Conservation (phyloP, 495 filamentous ascomycete species). For the Hypoxylon fragiforme region DNA sequence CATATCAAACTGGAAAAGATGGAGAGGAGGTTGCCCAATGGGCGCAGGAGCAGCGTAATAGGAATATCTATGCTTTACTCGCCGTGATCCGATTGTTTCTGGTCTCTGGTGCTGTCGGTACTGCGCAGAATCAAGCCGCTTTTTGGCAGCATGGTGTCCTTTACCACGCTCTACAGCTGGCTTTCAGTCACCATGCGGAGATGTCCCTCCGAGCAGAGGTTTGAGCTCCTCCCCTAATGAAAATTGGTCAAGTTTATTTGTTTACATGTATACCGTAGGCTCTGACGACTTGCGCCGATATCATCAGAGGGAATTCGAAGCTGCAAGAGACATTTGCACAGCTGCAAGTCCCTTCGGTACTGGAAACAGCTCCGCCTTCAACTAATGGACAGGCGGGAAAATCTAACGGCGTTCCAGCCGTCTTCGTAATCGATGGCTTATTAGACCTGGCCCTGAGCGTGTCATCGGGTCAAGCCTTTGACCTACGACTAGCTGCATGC, state of each 20-base stretch:
- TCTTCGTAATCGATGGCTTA: slow-evolving; percentile 94
- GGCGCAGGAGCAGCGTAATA: slow-evolving; percentile 76
- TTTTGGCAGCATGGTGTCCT: slow-evolving; percentile 85
- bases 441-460: slow-evolving; percentile 81
- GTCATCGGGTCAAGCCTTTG: slow-evolving; percentile 65
- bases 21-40: slow-evolving; percentile 67
- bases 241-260: slow-evolving; percentile 20
- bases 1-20: slow-evolving; percentile 57
- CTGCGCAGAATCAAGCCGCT: slow-evolving; percentile 78
- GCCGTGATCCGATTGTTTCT: slow-evolving; percentile 86
- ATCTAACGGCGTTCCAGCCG: slow-evolving; percentile 56
- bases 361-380: slow-evolving; percentile 48
- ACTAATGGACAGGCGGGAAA: slow-evolving; percentile 47
- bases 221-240: slow-evolving; percentile 35
- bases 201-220: slow-evolving; percentile 82
- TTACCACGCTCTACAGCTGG: slow-evolving; percentile 77
- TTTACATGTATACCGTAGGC: slow-evolving; percentile 58
- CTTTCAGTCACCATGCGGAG: slow-evolving; percentile 76
- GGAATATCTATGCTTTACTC: slow-evolving; percentile 88
- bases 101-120: slow-evolving; percentile 75
- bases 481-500: slow-evolving; percentile 81
- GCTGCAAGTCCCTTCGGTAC: slow-evolving; percentile 66
- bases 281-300: slow-evolving; percentile 80
- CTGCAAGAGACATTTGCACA: slow-evolving; percentile 90
- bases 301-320: slow-evolving; percentile 77